Conservation (phyloP, 495 filamentous ascomycete genomes). For the Cercophora scortea region DNA sequence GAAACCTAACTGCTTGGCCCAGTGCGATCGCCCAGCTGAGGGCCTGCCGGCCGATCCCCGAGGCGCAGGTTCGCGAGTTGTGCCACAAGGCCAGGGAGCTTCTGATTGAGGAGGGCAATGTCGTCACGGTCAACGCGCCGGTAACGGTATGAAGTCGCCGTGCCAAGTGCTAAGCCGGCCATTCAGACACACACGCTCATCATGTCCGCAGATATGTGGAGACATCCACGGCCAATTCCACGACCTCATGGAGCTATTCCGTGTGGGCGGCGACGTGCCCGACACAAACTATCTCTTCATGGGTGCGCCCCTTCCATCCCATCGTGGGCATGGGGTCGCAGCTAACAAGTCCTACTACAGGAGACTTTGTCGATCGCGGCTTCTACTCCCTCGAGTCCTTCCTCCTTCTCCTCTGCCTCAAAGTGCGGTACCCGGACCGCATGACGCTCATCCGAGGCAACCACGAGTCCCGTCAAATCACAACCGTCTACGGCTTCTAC, state of each 20-base stretch:
- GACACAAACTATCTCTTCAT: conserved; percentile 99
- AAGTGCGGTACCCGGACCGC: conserved; percentile 95
- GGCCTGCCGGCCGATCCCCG: conserved; percentile 92
- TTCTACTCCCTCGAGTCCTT: conserved; percentile 98
- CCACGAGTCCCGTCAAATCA: conserved; percentile 96
- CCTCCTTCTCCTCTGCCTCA: conserved; percentile 86
- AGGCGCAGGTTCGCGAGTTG: conserved; percentile 87
- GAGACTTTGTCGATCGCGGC: conserved; percentile 95
- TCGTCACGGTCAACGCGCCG: conserved; percentile 90
- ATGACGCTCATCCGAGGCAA: conserved; percentile 97
- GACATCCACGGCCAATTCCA: conserved; percentile 99
- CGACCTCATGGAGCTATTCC: conserved; percentile 96
- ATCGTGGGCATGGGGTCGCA: not conserved
- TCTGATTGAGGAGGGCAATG: conserved; percentile 95
- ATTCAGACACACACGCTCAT: not conserved
- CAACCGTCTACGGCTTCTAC: conserved; percentile 97
- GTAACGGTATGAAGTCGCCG: conserved; percentile 56
- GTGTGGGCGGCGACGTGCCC: conserved; percentile 88
- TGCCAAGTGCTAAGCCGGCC: too few relatives aligned
- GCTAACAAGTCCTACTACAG: conserved; percentile 23
- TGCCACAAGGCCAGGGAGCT: conserved; percentile 97
- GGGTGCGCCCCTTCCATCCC: conserved; percentile 41
- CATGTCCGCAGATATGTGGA: conserved; percentile 67
- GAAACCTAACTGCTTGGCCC: not conserved
- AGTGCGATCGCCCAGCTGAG: conserved; percentile 92